phyloP scores from a whole-genome alignment of 768 basidiomycete genomes.

The Lactifluus rugatus region DNA sequence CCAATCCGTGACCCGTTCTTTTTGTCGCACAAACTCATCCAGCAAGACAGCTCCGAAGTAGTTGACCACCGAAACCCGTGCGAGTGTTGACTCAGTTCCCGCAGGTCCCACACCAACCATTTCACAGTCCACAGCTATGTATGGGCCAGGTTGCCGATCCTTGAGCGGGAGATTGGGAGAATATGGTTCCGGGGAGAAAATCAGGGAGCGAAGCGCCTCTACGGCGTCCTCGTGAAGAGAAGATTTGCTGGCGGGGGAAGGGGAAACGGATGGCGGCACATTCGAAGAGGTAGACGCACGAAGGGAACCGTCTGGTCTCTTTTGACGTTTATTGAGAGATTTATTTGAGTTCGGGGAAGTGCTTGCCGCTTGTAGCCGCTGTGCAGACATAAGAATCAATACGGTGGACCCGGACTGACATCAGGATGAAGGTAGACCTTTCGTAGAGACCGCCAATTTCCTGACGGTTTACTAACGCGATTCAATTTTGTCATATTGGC shows the following conservation, averaged over 20 bases:
- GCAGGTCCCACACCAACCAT: constrained; percentile 95
- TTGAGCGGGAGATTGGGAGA: constrained; percentile 7
- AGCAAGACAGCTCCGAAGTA: constrained; percentile 70
- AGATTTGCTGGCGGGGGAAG: background rate
- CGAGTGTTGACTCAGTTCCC: constrained; percentile 74
- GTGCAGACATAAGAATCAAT: background rate
- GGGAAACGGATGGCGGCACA: background rate
- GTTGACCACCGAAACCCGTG: constrained; percentile 85
- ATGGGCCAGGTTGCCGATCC: constrained; percentile 43
- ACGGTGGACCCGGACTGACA: background rate
- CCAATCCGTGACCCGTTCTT: constrained; percentile 87
- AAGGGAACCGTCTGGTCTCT: background rate
- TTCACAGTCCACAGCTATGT: constrained; percentile 88
- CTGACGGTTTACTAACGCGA: background rate
- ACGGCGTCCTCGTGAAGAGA: background rate
- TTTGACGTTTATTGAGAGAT: background rate
- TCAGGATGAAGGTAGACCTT: constrained; percentile 8
- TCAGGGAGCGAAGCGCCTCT: constrained; percentile 5
- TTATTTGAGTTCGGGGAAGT: background rate
- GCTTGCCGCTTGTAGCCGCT: constrained; percentile 3
- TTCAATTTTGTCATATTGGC: no score
- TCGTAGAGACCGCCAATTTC: constrained; percentile 10
- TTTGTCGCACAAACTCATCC: constrained; percentile 80
- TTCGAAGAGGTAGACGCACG: constrained; percentile 2
- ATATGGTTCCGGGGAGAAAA: constrained; percentile 27